Percentiles rank a stretch among this genome's conserved stretches.
These are phyloP conservation scores for Caryopteris hybrid DNA, from an alignment of 305 asterid species.

Conservation along the genomic window DNA sequence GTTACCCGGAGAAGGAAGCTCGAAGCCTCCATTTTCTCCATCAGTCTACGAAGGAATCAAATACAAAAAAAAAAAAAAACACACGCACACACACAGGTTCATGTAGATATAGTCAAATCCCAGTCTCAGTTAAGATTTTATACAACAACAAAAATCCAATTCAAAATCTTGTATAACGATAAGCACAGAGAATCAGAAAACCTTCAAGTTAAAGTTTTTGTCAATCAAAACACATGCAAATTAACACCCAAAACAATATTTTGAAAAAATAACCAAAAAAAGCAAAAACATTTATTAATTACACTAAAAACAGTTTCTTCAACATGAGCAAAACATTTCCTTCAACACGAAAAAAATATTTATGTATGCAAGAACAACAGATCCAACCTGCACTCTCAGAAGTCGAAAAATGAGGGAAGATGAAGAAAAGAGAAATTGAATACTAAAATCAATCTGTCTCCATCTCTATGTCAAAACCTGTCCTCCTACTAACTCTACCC, in stretches of 20 bases:
- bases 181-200: neutral
- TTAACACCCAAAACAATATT: neutral
- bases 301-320: neutral
- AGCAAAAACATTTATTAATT: neutral
- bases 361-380: conserved; percentile 16
- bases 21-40: conserved; percentile 21
- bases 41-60: neutral
- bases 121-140: neutral
- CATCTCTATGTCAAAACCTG: conserved; percentile 13
- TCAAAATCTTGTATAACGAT: neutral
- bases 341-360: neutral
- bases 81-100: neutral
- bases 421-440: conserved; percentile 11
- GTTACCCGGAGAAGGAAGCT: conserved; percentile 6
- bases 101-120: neutral
- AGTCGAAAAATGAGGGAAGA: neutral
- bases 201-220: neutral
- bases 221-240: conserved; percentile 16
- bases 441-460: conserved; percentile 19
- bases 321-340: neutral
- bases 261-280: too few relatives aligned
- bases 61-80: neutral
- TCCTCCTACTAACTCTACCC: neutral
- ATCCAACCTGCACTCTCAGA: conserved; percentile 25
- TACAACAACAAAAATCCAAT: neutral